Conservation (phyloP, 768 basidiomycete species). For the Leccinum imitatum region DNA sequence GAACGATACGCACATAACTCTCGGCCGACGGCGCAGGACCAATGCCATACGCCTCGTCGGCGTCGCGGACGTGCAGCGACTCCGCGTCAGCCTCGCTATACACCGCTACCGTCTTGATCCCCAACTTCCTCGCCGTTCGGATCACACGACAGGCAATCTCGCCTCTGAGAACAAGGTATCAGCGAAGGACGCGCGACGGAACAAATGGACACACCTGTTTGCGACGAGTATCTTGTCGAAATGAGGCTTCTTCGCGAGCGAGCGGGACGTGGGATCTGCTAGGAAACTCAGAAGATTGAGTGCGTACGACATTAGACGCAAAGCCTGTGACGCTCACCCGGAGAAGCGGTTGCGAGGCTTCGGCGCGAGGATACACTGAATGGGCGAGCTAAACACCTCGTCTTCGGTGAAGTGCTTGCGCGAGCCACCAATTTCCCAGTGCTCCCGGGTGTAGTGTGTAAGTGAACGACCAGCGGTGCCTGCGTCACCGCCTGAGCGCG, state of each 20-base stretch:
- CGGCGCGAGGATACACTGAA: slow-evolving; percentile 2
- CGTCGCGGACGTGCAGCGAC: slow-evolving; percentile 80
- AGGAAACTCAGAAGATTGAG: slow-evolving; percentile 1
- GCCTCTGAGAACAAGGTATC: slow-evolving; percentile 50
- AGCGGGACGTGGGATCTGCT: slow-evolving; percentile 1
- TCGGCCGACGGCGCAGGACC: slow-evolving; percentile 88
- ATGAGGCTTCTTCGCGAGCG: slow-evolving; percentile 44
- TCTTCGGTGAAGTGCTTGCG: slow-evolving; percentile 2
- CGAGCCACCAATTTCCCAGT: slow-evolving; percentile 8
- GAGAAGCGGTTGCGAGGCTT: slow-evolving; percentile 17
- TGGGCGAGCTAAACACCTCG: not conserved
- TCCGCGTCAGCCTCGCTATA: slow-evolving; percentile 85
- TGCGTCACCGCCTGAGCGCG: slow-evolving; percentile 14
- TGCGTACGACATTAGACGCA: not conserved
- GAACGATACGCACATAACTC: slow-evolving; percentile 69
- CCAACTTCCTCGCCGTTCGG: slow-evolving; percentile 82
- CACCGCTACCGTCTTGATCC: slow-evolving; percentile 89
- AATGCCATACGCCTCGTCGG: slow-evolving; percentile 88
- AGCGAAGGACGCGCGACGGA: not conserved
- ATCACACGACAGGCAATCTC: slow-evolving; percentile 97
- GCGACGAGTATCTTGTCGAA: slow-evolving; percentile 93
- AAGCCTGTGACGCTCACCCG: slow-evolving; percentile 15
- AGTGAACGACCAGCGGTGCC: slow-evolving; percentile 5
- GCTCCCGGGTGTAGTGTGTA: slow-evolving; percentile 1
- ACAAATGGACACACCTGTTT: slow-evolving; percentile 53